These are phyloP conservation scores for Colletotrichum plurivorum DNA, from an alignment of 2,329 filamentous ascomycete genomes.

Conservation along the genomic window DNA sequence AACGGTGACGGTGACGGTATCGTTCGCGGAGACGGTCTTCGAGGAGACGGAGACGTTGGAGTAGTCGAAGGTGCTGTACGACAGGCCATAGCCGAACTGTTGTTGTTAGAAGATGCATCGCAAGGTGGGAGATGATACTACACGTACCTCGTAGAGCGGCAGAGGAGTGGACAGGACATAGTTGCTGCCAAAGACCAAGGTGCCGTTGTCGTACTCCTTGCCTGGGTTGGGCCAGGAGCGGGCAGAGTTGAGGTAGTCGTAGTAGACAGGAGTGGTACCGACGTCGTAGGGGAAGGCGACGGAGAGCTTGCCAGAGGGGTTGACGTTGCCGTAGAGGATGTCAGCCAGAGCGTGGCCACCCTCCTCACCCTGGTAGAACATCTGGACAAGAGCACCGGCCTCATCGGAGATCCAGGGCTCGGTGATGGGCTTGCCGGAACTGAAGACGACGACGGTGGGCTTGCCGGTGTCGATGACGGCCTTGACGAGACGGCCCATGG, in stretches of 20 bases:
- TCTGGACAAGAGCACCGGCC: conserved; percentile 77
- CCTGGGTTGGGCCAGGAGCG: conserved; percentile 69
- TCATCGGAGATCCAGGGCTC: conserved; percentile 79
- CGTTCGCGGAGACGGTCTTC: conserved; percentile 59
- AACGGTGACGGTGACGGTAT: conserved; percentile 71
- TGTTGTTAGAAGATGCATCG: conserved; percentile 43
- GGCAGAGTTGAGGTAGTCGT: conserved; percentile 80
- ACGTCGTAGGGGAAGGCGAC: conserved; percentile 78
- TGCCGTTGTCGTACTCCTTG: conserved; percentile 68
- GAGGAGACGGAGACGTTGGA: conserved; percentile 65
- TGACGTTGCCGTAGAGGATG: conserved; percentile 74
- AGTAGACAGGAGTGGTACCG: conserved; percentile 77
- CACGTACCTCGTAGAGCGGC: conserved; percentile 66
- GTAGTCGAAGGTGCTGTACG: conserved; percentile 76
- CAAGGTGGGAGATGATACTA: background rate
- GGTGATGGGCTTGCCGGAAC: conserved; percentile 79
- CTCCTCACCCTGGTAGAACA: conserved; percentile 82
- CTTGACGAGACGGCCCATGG: conserved; percentile 76
- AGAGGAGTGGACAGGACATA: conserved; percentile 74
- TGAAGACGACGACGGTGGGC: conserved; percentile 77
- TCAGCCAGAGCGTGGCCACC: conserved; percentile 77
- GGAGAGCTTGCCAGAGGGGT: conserved; percentile 75
- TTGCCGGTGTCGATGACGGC: conserved; percentile 78
- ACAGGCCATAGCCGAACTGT: conserved; percentile 75
- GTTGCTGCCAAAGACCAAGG: conserved; percentile 73